phyloP scores from a whole-genome alignment of 2,329 filamentous ascomycete species.

The Xylaria sp. region DNA sequence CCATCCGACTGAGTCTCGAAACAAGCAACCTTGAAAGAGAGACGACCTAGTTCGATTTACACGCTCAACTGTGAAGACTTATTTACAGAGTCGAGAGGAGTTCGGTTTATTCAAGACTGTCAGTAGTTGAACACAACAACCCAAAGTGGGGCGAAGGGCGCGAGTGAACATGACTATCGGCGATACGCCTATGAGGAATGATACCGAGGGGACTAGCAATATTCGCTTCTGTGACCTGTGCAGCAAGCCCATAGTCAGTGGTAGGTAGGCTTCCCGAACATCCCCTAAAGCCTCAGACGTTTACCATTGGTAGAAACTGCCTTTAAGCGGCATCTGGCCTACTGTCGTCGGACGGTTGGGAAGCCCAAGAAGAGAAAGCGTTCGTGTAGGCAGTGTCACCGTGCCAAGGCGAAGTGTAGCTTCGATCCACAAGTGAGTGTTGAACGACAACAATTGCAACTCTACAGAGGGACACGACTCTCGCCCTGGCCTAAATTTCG shows the following conservation, averaged over 20 bases:
- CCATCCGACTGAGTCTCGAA: neutral
- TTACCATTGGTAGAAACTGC: conserved; percentile 39
- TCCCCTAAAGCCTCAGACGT: neutral
- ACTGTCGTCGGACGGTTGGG: conserved; percentile 40
- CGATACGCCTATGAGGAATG: conserved; percentile 19
- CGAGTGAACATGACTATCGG: conserved; percentile 13
- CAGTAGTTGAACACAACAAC: neutral
- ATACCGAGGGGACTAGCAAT: conserved; percentile 17
- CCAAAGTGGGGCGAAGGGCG: neutral
- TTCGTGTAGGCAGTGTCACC: conserved; percentile 45
- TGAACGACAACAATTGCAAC: conserved; percentile 27
- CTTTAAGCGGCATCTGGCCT: conserved; percentile 44
- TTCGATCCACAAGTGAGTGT: conserved; percentile 43
- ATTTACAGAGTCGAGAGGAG: neutral
- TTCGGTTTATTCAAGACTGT: neutral
- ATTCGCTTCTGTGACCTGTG: conserved; percentile 43
- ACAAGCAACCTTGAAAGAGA: conserved; percentile 1
- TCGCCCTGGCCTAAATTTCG: neutral
- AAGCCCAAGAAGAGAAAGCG: conserved; percentile 42
- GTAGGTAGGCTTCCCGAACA: conserved; percentile 35
- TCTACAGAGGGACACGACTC: conserved; percentile 28
- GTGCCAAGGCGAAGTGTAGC: conserved; percentile 45
- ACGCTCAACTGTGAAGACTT: neutral
- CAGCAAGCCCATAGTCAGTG: conserved; percentile 44
- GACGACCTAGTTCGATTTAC: neutral